Base-by-base conservation (phyloP, 2,329 filamentous ascomycete species). In the Lithohypha guttulata region DNA sequence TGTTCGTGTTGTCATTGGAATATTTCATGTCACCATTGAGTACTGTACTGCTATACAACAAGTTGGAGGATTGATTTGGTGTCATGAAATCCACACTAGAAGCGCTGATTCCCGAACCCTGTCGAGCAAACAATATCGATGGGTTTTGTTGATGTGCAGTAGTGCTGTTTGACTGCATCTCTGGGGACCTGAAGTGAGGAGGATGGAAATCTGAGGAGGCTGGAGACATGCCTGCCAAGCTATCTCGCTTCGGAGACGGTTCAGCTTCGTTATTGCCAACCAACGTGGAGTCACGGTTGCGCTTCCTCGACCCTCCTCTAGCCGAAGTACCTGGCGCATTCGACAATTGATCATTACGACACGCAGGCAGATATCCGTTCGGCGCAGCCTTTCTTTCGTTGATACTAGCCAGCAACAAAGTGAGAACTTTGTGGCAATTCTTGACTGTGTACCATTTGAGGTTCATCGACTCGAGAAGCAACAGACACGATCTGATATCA, bases 381-480 rank as follows among this genome's bases (percentile, higher is more conserved):
- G 45, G 27, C 14, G 39, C 40, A n/a, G 39, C 44, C 37, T 49
- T 50, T 35, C 46, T 35, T 21, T 51, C 46, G 23, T 51, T 51
- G 15, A 63, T 58, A 35, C 59, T 60, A 1, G 46, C 42, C 2
- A 57, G 51, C 13, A 63, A 41, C 2, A 60, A 41, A 3, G 52
- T 52, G 13, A 63, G 45, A 2, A 59, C 58, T 6, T 53, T 56
- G 26, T 60, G 56, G 37, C 60, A 63, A 26, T 61, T 59, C 34
- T 54, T 57, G 6, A 60, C 60, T 1, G 59, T 60, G 39, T 61
- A 60, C 60, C 60, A 63, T 42, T 59, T 55, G 10, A 35, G 27
- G 39, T 57, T 59, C 59, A 62, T 62, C 13, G 46, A 47, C 6
- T 50, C 49, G 7, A 63, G 46, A 10, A 59, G 53, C 11, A 42